These are phyloP conservation scores for Cystofilobasidium bisporidii DNA, from an alignment of 768 basidiomycete species.

Conservation along the genomic window DNA sequence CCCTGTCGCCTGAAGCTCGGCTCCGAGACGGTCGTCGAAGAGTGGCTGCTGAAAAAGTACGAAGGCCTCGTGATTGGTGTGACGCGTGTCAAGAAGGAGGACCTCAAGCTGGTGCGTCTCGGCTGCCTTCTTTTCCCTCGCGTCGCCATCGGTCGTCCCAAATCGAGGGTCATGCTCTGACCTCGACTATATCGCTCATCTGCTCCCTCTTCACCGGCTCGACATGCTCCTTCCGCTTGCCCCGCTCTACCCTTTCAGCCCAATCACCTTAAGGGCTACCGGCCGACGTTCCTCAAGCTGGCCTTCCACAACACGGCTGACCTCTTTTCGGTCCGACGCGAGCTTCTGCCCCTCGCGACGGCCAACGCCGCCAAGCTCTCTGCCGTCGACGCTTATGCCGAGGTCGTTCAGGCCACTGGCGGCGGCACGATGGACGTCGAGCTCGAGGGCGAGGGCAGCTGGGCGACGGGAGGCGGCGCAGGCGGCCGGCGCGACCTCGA, in stretches of 20 bases:
- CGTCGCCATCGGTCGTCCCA: no score
- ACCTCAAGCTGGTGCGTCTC: slow-evolving; percentile 58
- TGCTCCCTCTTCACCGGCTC: background rate
- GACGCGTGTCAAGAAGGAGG: slow-evolving; percentile 75
- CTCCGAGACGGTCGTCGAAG: slow-evolving; percentile 80
- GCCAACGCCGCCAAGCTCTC: slow-evolving; percentile 85
- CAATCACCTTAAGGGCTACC: slow-evolving; percentile 94
- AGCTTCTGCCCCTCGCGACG: slow-evolving; percentile 77
- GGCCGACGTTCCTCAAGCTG: slow-evolving; percentile 74
- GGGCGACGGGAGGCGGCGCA: slow-evolving; percentile 39
- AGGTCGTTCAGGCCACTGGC: slow-evolving; percentile 62
- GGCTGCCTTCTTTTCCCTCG: background rate
- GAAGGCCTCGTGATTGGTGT: slow-evolving; percentile 77
- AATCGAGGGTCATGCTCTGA: background rate
- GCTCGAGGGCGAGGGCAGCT: slow-evolving; percentile 47
- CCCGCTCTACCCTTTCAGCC: slow-evolving; percentile 44
- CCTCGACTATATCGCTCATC: background rate
- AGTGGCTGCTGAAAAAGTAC: slow-evolving; percentile 88
- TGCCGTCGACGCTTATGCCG: slow-evolving; percentile 94
- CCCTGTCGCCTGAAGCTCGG: slow-evolving; percentile 50
- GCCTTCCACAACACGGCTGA: slow-evolving; percentile 90
- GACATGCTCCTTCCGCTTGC: background rate
- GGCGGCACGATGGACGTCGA: slow-evolving; percentile 51
- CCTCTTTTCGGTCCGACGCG: slow-evolving; percentile 73
- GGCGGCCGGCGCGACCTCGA: slow-evolving; percentile 48